These are phyloP conservation scores for Juglanconis juglandina DNA, from an alignment of 2,329 filamentous ascomycete genomes.

Conservation along the genomic window DNA sequence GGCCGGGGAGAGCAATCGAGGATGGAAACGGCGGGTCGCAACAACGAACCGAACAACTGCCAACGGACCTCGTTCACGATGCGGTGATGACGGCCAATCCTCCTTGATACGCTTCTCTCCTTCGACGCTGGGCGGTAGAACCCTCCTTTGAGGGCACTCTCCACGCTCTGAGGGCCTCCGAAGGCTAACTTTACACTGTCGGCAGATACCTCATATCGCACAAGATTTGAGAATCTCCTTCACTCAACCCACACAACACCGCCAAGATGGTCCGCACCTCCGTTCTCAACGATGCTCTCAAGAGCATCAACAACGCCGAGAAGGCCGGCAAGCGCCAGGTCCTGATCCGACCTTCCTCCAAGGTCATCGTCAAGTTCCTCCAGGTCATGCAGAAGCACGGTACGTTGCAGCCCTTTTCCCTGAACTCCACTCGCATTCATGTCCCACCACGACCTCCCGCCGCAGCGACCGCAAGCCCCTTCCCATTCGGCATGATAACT, in stretches of 20 bases:
- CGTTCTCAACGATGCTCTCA: conserved; percentile 98
- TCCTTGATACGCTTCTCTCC: conserved; percentile 60
- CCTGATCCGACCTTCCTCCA: conserved; percentile 94
- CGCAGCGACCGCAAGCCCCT: conserved; percentile 15
- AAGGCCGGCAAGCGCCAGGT: conserved; percentile 99
- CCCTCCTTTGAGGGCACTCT: conserved; percentile 69
- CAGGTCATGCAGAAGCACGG: conserved; percentile 99
- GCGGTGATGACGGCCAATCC: conserved; percentile 17
- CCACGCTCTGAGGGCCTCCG: conserved; percentile 58
- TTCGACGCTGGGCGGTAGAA: conserved; percentile 67
- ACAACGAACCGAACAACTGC: background rate
- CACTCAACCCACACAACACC: conserved; percentile 40
- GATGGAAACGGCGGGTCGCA: conserved; percentile 23
- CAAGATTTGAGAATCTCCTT: conserved; percentile 77
- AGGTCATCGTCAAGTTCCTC: conserved; percentile 99
- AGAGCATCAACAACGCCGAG: conserved; percentile 99
- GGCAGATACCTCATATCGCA: conserved; percentile 64
- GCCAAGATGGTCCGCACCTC: conserved; percentile 98
- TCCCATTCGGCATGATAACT: conserved; percentile 97
- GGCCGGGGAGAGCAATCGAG: conserved; percentile 62
- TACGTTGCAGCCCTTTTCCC: conserved; percentile 52
- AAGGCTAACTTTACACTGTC: conserved; percentile 55
- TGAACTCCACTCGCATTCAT: background rate
- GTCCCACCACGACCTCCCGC: background rate
- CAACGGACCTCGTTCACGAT: conserved; percentile 3